Evolutionary conservation across 306 rosid genomes (phyloP).

Genomic region (Acmispon strigosus): DNA sequence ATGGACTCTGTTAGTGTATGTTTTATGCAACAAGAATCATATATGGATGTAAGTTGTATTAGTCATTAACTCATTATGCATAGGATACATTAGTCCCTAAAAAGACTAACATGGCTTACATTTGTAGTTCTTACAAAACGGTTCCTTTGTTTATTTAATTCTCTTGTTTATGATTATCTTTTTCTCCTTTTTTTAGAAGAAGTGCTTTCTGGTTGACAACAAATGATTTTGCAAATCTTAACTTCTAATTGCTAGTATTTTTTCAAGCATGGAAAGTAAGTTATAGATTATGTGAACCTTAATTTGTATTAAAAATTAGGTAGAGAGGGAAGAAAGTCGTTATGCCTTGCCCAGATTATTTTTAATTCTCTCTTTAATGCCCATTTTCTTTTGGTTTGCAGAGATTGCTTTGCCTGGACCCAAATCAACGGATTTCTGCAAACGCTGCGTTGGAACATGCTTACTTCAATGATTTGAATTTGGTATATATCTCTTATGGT

Average conservation of each 20-base stretch:
- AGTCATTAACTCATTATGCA: no score
- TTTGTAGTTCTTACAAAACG: no score
- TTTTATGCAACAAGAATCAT: no score
- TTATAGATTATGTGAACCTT: not conserved
- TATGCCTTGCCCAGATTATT: not conserved
- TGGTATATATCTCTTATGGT: not conserved
- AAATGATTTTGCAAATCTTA: not conserved
- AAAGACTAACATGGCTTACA: no score
- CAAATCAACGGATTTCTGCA: constrained; percentile 13
- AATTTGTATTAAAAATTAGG: not conserved
- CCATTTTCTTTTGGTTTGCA: not conserved
- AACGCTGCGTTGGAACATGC: constrained; percentile 11
- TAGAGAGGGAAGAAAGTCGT: not conserved
- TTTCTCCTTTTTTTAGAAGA: not conserved
- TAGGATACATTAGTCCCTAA: no score
- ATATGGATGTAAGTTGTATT: no score
- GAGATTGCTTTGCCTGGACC: constrained; percentile 20
- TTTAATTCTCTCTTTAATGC: not conserved
- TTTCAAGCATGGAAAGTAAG: not conserved
- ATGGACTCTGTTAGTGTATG: no score
- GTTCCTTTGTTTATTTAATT: no score
- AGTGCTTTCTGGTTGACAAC: not conserved
- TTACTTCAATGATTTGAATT: not conserved
- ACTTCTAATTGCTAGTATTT: not conserved
- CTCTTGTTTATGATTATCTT: no score